A percentile compares a stretch with the other conserved stretches of the same genome.
These are phyloP conservation scores for Rhizopus sp. DNA, from an alignment of 371 early-diverging fungal species.

Conservation along the genomic window DNA sequence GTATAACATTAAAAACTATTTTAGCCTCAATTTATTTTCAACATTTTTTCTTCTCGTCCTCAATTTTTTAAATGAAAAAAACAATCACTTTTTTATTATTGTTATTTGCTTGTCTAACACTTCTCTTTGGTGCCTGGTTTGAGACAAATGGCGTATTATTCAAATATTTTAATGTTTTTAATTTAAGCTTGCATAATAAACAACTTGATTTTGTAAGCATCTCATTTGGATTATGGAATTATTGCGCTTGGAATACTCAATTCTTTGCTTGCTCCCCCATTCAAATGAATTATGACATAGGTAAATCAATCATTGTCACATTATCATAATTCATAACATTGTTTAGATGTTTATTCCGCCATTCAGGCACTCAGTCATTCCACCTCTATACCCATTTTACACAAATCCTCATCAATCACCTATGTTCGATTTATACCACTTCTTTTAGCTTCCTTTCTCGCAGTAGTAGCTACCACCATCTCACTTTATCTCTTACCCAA, in stretches of 20 bases:
- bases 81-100: conserved; percentile 2
- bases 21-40: conserved; percentile 4
- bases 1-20: conserved; percentile 7
- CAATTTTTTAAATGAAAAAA: conserved; percentile 1
- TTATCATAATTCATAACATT: neutral
- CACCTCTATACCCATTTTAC: neutral
- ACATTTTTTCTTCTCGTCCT: conserved; percentile 2
- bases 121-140: conserved; percentile 1
- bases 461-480: conserved; percentile 7
- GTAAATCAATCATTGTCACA: neutral
- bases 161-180: neutral
- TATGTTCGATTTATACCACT: conserved; percentile 17
- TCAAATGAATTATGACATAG: conserved; percentile 16
- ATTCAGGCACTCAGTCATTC: neutral
- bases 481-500: conserved; percentile 11
- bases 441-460: conserved; percentile 12
- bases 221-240: conserved; percentile 21
- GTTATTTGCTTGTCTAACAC: conserved; percentile 3
- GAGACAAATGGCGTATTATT: neutral
- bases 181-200: neutral
- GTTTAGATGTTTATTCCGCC: neutral
- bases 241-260: conserved; percentile 10
- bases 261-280: conserved; percentile 9
- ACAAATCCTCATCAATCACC: neutral
- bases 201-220: neutral